A percentile compares a stretch with the other conserved stretches of the same genome.
Conservation (phyloP, 768 basidiomycete genomes). For the Strobilomyces echinocephalus region DNA sequence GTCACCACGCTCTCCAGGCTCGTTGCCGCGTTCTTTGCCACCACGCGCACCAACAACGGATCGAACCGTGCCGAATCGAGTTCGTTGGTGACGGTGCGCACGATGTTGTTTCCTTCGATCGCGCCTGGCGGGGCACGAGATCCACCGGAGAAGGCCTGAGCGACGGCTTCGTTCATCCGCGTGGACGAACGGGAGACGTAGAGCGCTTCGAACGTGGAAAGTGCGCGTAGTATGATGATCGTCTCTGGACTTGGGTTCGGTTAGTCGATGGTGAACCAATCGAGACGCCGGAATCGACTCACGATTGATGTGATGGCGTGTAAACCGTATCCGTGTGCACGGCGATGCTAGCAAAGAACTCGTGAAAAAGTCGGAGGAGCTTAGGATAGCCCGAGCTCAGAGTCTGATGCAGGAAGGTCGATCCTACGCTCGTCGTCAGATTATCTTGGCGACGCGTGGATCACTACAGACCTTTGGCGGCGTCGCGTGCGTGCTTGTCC, state of each 20-base stretch:
- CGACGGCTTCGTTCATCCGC: slow-evolving; percentile 79
- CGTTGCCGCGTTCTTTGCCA: slow-evolving; percentile 68
- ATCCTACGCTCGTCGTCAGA: slow-evolving; percentile 46
- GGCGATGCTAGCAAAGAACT: slow-evolving; percentile 93
- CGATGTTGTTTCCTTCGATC: slow-evolving; percentile 72
- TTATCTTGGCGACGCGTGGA: background rate
- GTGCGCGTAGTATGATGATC: slow-evolving; percentile 75
- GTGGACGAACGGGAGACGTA: slow-evolving; percentile 83
- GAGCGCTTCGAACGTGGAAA: slow-evolving; percentile 80
- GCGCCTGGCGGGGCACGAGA: slow-evolving; percentile 64
- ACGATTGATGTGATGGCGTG: slow-evolving; percentile 81
- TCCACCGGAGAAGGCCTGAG: slow-evolving; percentile 70
- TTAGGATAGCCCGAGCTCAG: slow-evolving; percentile 82
- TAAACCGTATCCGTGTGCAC: slow-evolving; percentile 96
- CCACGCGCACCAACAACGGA: slow-evolving; percentile 73
- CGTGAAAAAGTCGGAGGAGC: slow-evolving; percentile 87
- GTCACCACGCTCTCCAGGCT: slow-evolving; percentile 66
- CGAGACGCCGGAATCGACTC: slow-evolving; percentile 7
- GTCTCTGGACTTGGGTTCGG: slow-evolving; percentile 73
- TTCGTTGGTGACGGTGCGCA: slow-evolving; percentile 80
- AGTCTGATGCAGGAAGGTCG: slow-evolving; percentile 87
- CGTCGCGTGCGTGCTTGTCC: slow-evolving; percentile 78
- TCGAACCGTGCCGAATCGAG: slow-evolving; percentile 53
- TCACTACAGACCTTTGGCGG: slow-evolving; percentile 58
- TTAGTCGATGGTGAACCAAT: slow-evolving; percentile 1